These are phyloP conservation scores for Incumbomyces delicatus DNA, from an alignment of 2,329 filamentous ascomycete species.

Conservation along the genomic window DNA sequence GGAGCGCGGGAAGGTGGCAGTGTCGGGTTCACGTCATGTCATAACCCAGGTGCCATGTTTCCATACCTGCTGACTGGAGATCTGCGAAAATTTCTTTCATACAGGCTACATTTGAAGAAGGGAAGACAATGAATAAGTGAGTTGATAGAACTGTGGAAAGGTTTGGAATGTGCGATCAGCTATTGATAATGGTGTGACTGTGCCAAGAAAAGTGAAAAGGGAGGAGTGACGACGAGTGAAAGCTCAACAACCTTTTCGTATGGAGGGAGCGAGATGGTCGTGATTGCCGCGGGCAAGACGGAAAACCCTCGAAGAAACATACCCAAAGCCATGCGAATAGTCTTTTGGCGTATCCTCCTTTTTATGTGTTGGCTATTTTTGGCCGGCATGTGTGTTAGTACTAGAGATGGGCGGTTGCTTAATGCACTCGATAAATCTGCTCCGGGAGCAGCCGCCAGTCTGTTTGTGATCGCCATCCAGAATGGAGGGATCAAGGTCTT, in stretches of 20 bases:
- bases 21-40: conserved; percentile 70
- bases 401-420: no score
- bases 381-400: no score
- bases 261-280: conserved; percentile 43
- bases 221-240: no score
- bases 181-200: no score
- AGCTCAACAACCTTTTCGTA: conserved; percentile 41
- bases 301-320: conserved; percentile 44
- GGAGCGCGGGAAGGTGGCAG: conserved; percentile 56
- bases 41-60: conserved; percentile 57
- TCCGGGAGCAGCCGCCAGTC: conserved; percentile 30
- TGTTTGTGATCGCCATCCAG: conserved; percentile 42
- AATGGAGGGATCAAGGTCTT: conserved; percentile 40
- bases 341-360: conserved; percentile 46
- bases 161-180: no score
- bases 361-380: no score
- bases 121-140: no score
- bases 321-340: conserved; percentile 43
- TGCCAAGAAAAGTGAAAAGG: no score
- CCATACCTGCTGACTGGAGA: conserved; percentile 37
- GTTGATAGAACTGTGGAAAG: no score
- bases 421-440: conserved; percentile 23
- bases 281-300: conserved; percentile 47
- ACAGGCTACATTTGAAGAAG: no score
- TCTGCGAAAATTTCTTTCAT: no score